Percentiles rank a stretch among this genome's conserved stretches.
Evolutionary conservation across 331 rosid species (phyloP).

Genomic region (Malus hybrid): DNA sequence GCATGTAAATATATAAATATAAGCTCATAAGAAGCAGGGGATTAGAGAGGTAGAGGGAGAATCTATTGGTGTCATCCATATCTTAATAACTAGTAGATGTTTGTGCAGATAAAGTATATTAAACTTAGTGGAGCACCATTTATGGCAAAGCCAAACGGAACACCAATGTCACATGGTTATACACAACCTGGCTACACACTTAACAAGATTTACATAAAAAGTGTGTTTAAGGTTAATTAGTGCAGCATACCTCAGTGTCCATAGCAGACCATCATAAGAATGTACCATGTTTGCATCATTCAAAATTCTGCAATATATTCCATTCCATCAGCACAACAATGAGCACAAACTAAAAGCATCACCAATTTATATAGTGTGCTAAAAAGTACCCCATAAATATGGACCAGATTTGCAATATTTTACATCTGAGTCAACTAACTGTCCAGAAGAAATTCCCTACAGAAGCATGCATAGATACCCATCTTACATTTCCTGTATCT

Average conservation of each 20-base stretch:
- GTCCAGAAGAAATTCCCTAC: conserved; percentile 10
- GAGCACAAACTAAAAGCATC: neutral
- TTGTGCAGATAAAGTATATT: neutral
- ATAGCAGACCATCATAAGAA: conserved; percentile 75
- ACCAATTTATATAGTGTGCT: neutral
- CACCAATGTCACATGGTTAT: neutral
- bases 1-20: conserved; percentile 16
- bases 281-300: conserved; percentile 73
- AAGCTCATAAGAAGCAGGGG: conserved; percentile 21
- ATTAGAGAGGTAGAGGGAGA: neutral
- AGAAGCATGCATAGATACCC: neutral
- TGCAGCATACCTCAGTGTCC: conserved; percentile 77
- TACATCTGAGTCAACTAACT: neutral
- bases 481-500: too few species aligned
- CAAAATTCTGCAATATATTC: conserved; percentile 61
- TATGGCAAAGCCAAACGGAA: neutral
- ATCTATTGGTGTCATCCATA: neutral
- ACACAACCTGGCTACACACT: neutral
- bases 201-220: conserved; percentile 2
- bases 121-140: neutral
- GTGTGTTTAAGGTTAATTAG: neutral
- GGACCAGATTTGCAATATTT: neutral
- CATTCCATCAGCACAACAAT: conserved; percentile 13
- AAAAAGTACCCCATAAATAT: neutral
- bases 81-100: neutral